Conservation (phyloP, 1,284 basidiomycete genomes). For the Boletus hoseneyae region DNA sequence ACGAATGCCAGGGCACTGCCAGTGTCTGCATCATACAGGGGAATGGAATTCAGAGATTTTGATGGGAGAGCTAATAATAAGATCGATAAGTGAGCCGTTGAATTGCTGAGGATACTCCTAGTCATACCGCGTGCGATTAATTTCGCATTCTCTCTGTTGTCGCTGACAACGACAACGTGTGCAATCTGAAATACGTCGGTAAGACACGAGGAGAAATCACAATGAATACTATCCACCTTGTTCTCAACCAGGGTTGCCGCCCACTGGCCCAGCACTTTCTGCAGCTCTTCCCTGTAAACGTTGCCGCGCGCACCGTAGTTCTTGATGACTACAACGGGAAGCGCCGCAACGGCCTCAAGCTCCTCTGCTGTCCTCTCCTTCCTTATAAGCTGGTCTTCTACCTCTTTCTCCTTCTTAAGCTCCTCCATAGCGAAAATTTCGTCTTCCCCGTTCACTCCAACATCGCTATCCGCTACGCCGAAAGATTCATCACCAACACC, state of each 20-base stretch:
- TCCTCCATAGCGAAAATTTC: slow-evolving; percentile 14
- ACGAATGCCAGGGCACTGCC: slow-evolving; percentile 80
- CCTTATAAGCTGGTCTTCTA: slow-evolving; percentile 30
- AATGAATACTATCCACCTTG: slow-evolving; percentile 43
- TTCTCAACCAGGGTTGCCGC: slow-evolving; percentile 78
- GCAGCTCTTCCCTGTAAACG: slow-evolving; percentile 66
- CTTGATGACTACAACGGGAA: slow-evolving; percentile 85
- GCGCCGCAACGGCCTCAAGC: slow-evolving; percentile 50
- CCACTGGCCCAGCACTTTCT: slow-evolving; percentile 83
- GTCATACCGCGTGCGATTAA: slow-evolving; percentile 69
- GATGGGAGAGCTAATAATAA: slow-evolving; percentile 68
- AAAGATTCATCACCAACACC: slow-evolving; percentile 73
- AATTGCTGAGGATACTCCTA: neutral
- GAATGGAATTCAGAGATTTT: slow-evolving; percentile 78
- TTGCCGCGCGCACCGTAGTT: slow-evolving; percentile 71
- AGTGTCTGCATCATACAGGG: slow-evolving; percentile 83
- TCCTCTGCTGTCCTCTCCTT: slow-evolving; percentile 40
- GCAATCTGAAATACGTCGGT: slow-evolving; percentile 52
- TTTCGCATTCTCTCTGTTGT: slow-evolving; percentile 87
- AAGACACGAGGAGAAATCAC: neutral
- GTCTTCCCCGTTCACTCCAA: slow-evolving; percentile 21
- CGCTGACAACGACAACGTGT: slow-evolving; percentile 89
- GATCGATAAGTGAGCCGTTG: neutral
- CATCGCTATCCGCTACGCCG: slow-evolving; percentile 33
- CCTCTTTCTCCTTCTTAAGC: slow-evolving; percentile 23